Evolutionary conservation across 805 yeast genomes (phyloP).

Genomic region (Grigorovia humatica): DNA sequence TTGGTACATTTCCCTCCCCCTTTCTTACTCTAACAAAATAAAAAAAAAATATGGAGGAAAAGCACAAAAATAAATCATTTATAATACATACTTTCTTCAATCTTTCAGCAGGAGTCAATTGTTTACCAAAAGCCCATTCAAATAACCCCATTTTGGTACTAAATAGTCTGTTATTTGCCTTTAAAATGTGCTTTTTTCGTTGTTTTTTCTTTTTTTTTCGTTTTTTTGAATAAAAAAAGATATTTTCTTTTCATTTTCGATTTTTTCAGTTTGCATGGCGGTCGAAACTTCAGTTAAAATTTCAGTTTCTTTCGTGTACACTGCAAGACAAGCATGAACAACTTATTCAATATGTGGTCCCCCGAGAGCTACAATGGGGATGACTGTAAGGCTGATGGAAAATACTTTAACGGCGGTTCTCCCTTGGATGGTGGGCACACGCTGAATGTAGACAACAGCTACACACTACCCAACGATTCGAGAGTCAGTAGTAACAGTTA

Average conservation of each 20-base stretch:
- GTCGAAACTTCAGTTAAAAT: too few relatives aligned
- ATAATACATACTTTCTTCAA: constrained; percentile 50
- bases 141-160: constrained; percentile 31
- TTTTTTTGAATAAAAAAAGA: too few relatives aligned
- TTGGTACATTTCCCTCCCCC: not conserved
- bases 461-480: not conserved
- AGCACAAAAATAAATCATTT: not conserved
- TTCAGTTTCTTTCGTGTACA: too few relatives aligned
- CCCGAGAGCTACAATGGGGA: not conserved
- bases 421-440: not conserved
- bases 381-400: not conserved
- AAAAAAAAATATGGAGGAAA: not conserved
- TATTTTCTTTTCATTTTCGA: too few relatives aligned
- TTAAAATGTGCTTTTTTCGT: too few relatives aligned
- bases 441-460: not conserved
- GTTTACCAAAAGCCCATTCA: constrained; percentile 95
- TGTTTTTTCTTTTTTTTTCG: too few relatives aligned
- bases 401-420: not conserved
- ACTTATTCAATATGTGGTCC: not conserved
- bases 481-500: not conserved
- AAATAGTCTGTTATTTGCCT: not conserved
- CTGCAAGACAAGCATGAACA: not conserved
- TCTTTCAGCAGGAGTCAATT: constrained; percentile 88
- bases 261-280: too few relatives aligned
- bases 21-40: too few relatives aligned